Percentiles rank a stretch among this genome's conserved stretches.
phyloP scores from a whole-genome alignment of 495 filamentous ascomycete genomes.

The Penicillium lividum region DNA sequence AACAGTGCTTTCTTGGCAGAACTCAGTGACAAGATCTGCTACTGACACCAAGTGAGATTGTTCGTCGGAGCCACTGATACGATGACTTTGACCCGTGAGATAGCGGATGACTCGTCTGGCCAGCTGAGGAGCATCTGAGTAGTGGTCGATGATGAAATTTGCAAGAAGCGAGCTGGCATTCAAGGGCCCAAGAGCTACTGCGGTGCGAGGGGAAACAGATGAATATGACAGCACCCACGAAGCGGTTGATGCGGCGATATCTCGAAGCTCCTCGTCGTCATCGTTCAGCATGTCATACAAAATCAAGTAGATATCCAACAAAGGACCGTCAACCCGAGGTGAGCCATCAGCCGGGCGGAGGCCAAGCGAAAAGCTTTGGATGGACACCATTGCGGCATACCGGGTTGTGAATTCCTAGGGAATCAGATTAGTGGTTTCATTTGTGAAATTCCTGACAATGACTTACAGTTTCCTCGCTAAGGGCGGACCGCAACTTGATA shows the following conservation, averaged over 20 bases:
- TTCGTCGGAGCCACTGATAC: conserved; percentile 26
- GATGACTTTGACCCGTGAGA: conserved; percentile 26
- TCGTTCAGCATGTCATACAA: conserved; percentile 73
- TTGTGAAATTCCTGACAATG: not conserved
- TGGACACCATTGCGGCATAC: conserved; percentile 52
- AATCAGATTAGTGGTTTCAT: not conserved
- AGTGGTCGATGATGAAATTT: conserved; percentile 42
- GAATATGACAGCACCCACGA: conserved; percentile 47
- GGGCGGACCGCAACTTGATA: conserved; percentile 37
- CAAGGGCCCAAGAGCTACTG: conserved; percentile 42
- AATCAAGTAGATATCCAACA: conserved; percentile 50
- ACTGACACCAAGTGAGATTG: conserved; percentile 35
- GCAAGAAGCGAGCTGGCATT: conserved; percentile 50
- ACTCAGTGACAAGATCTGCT: conserved; percentile 44
- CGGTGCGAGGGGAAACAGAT: conserved; percentile 29
- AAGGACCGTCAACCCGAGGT: conserved; percentile 28
- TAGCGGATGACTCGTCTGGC: conserved; percentile 32
- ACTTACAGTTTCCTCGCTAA: conserved; percentile 48
- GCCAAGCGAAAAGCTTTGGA: conserved; percentile 35
- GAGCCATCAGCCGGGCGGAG: conserved; percentile 28
- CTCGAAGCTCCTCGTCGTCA: conserved; percentile 86
- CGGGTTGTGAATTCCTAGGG: conserved; percentile 66
- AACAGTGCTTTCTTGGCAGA: conserved; percentile 62
- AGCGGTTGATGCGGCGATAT: conserved; percentile 56
- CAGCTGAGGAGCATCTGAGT: conserved; percentile 37